Percentiles rank a stretch among this genome's conserved stretches.
Conservation (phyloP, 805 yeast genomes). For the Barnettozyma sucrosica region DNA sequence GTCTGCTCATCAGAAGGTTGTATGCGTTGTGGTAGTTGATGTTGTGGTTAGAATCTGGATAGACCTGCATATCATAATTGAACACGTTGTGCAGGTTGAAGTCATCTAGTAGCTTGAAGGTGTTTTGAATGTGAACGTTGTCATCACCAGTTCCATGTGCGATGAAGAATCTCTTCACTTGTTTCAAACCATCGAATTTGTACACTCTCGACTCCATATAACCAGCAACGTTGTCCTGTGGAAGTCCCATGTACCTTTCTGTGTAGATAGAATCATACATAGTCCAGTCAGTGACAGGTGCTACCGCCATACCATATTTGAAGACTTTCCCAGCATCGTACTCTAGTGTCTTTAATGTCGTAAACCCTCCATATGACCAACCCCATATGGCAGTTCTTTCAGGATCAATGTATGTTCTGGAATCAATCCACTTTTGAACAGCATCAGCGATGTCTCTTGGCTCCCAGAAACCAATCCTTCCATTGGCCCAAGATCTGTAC, state of each 20-base stretch:
- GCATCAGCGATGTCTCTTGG: slow-evolving; percentile 59
- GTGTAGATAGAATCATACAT: slow-evolving; percentile 75
- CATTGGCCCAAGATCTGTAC: slow-evolving; percentile 49
- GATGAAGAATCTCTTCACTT: slow-evolving; percentile 52
- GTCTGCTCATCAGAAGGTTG: slow-evolving; percentile 61
- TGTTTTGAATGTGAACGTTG: slow-evolving; percentile 74
- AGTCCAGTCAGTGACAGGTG: slow-evolving; percentile 79
- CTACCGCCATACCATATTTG: slow-evolving; percentile 75
- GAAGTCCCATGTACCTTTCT: slow-evolving; percentile 66
- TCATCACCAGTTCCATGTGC: slow-evolving; percentile 85
- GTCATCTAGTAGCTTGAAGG: slow-evolving; percentile 53
- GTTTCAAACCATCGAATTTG: slow-evolving; percentile 37
- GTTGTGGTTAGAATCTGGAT: slow-evolving; percentile 90
- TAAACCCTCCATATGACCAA: slow-evolving; percentile 83
- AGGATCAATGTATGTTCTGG: slow-evolving; percentile 40
- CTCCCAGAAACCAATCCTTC: slow-evolving; percentile 68
- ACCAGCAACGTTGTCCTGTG: slow-evolving; percentile 42
- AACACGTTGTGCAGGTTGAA: slow-evolving; percentile 48
- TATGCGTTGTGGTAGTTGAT: slow-evolving; percentile 78
- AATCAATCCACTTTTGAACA: slow-evolving; percentile 43
- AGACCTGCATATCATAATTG: slow-evolving; percentile 80
- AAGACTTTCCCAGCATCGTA: slow-evolving; percentile 55
- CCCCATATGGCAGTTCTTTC: slow-evolving; percentile 72
- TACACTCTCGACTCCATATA: slow-evolving; percentile 42
- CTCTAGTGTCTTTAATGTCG: slow-evolving; percentile 69